These are phyloP conservation scores for Colletotrichum sp. DNA, from an alignment of 2,329 filamentous ascomycete species.

Conservation along the genomic window DNA sequence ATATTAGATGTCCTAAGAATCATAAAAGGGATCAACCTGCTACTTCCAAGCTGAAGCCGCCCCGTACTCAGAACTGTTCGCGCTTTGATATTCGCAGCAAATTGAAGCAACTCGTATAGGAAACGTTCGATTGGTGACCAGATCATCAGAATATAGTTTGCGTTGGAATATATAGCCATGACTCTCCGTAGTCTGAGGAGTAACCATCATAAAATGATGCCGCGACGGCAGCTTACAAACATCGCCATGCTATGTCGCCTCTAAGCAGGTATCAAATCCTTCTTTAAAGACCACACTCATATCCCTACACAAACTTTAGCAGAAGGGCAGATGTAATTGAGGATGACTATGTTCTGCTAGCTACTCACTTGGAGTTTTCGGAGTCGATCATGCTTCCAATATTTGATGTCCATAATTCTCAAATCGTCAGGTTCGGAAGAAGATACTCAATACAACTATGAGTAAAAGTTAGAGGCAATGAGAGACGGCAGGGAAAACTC, in stretches of 20 bases:
- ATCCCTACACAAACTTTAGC: neutral
- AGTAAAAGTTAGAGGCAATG: no score
- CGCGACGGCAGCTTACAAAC: neutral
- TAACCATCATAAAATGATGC: no score
- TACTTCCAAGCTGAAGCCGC: no score
- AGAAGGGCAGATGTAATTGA: accelerated
- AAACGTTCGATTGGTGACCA: no score
- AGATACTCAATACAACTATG: neutral
- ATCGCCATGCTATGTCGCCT: accelerated
- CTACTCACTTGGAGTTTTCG: accelerated
- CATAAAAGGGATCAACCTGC: accelerated
- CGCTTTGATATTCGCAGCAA: no score
- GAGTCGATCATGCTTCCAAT: neutral
- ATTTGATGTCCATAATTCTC: neutral
- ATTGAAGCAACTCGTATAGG: no score
- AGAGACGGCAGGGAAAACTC: no score
- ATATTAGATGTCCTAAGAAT: accelerated
- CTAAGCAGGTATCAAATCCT: accelerated
- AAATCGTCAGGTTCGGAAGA: neutral
- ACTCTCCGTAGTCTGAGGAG: no score
- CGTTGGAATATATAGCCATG: no score
- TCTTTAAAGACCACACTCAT: neutral
- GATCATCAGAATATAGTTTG: no score
- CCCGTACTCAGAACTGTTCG: no score
- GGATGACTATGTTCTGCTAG: accelerated